Conservation (phyloP, 1,284 basidiomycete species). For the Melanopsichium pennsylvanicum region DNA sequence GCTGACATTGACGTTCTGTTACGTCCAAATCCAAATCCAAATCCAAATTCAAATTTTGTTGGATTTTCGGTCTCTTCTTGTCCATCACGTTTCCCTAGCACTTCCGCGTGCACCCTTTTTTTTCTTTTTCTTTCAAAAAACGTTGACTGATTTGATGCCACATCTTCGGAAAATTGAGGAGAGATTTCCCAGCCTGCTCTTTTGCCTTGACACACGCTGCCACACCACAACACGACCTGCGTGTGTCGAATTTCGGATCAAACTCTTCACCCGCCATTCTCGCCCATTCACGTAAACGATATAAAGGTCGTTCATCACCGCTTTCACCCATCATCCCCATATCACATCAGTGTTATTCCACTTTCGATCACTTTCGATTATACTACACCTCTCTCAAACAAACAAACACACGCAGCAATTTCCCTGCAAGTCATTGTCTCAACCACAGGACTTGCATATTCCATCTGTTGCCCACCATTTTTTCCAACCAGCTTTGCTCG, state of each 20-base stretch:
- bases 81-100: too few species aligned
- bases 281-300: too few species aligned
- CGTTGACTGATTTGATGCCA: background rate
- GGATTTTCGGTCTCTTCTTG: background rate
- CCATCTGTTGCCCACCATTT: conserved; percentile 58
- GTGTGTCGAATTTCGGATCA: too few species aligned
- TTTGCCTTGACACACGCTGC: background rate
- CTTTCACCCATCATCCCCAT: too few species aligned
- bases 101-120: too few species aligned
- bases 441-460: conserved; percentile 41
- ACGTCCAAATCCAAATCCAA: too few species aligned
- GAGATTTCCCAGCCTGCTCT: background rate
- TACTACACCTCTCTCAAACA: conserved; percentile 7
- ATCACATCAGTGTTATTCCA: too few species aligned
- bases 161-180: conserved; percentile 7
- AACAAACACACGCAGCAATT: background rate
- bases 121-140: background rate
- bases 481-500: conserved; percentile 64
- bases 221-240: background rate
- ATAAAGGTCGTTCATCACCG: too few species aligned
- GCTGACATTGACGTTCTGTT: too few species aligned
- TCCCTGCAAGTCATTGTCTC: conserved; percentile 44
- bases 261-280: too few species aligned
- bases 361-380: background rate
- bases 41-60: background rate